Conservation (phyloP, 1,284 basidiomycete genomes). For the Microbotryomycetes sp. region DNA sequence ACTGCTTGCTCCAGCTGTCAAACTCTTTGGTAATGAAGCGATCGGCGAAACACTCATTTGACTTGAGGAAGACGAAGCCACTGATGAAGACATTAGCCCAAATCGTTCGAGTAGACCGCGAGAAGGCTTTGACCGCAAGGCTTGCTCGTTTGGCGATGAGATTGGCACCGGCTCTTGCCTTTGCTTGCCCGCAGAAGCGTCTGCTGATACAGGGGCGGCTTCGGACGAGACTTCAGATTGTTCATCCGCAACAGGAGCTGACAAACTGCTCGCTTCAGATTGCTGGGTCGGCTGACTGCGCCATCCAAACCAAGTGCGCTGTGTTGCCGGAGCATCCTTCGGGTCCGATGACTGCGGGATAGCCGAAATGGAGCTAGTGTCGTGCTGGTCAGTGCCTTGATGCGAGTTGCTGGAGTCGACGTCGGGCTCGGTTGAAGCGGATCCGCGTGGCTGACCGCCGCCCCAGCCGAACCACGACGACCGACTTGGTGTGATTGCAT, state of each 20-base stretch:
- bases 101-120: background rate
- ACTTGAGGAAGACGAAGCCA: background rate
- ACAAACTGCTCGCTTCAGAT: background rate
- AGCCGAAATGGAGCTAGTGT: background rate
- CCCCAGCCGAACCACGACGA: conserved; percentile 5
- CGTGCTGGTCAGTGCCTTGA: too few relatives aligned
- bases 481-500: background rate
- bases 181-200: too few relatives aligned
- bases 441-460: background rate
- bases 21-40: background rate
- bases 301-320: background rate
- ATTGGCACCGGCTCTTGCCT: too few relatives aligned
- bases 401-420: too few relatives aligned
- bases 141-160: too few relatives aligned
- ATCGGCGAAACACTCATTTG: background rate
- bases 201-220: too few relatives aligned
- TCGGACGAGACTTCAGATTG: too few relatives aligned
- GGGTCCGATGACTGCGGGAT: background rate
- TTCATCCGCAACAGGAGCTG: too few relatives aligned
- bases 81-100: background rate
- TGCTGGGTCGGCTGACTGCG: background rate
- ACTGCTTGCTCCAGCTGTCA: background rate
- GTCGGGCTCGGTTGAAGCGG: background rate
- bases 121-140: background rate
- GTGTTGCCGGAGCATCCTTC: background rate